Evolutionary conservation across 1,284 basidiomycete genomes (phyloP).

Genomic region (Hymenochaete sp.): DNA sequence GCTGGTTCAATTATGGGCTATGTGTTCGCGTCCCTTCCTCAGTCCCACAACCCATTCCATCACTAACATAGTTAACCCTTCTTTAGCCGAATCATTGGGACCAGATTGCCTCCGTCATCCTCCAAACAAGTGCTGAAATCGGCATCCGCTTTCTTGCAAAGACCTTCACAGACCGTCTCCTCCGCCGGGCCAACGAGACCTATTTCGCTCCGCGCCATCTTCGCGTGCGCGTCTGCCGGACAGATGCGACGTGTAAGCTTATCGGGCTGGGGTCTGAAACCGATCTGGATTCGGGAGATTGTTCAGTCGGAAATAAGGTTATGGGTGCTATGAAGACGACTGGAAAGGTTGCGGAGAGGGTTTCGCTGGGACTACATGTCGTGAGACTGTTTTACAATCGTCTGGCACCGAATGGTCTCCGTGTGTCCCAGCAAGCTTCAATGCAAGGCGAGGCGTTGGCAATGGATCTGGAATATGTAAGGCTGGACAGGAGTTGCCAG

Average conservation of each 20-base stretch:
- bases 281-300: neutral
- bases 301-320: neutral
- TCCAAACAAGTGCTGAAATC: slow-evolving; percentile 16
- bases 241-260: slow-evolving; percentile 18
- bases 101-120: slow-evolving; percentile 13
- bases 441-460: too few species aligned
- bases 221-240: slow-evolving; percentile 18
- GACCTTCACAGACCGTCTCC: slow-evolving; percentile 19
- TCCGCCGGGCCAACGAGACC: slow-evolving; percentile 18
- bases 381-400: slow-evolving; percentile 2
- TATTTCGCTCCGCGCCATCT: slow-evolving; percentile 20
- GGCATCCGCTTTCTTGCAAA: slow-evolving; percentile 18
- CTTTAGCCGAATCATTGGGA: slow-evolving; percentile 16
- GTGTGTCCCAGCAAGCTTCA: too few species aligned
- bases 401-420: slow-evolving; percentile 2
- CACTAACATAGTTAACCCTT: too few species aligned
- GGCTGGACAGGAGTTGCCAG: too few species aligned
- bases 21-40: slow-evolving; percentile 13
- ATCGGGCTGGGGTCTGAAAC: slow-evolving; percentile 8
- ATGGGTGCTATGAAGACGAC: neutral
- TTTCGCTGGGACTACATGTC: slow-evolving; percentile 3
- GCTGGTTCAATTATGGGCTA: slow-evolving; percentile 19
- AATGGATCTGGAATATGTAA: too few species aligned
- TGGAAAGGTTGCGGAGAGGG: slow-evolving; percentile 2
- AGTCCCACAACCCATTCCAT: neutral